Percentiles rank a stretch among this genome's conserved stretches.
Evolutionary conservation across 805 yeast species (phyloP).

Genomic region (Metschnikowia santaceciliae): DNA sequence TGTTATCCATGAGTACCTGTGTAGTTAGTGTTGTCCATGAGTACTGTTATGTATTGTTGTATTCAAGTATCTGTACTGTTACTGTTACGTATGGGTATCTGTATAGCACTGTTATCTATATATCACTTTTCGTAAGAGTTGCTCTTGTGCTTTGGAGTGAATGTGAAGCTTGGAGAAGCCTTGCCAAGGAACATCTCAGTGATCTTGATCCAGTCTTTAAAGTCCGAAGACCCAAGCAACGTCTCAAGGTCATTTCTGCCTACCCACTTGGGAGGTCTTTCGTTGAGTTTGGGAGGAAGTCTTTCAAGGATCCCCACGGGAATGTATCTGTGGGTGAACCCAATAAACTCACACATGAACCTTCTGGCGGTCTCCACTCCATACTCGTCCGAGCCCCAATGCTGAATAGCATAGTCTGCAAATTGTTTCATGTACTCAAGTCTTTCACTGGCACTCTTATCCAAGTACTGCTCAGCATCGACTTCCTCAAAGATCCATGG

Average conservation of each 20-base stretch:
- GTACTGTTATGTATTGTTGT: no score
- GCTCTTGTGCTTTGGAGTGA: constrained; percentile 93
- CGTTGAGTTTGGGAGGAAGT: constrained; percentile 83
- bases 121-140: constrained; percentile 49
- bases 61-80: no score
- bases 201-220: constrained; percentile 92
- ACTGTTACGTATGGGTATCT: no score
- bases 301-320: constrained; percentile 91
- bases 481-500: constrained; percentile 99
- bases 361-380: constrained; percentile 88
- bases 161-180: constrained; percentile 67
- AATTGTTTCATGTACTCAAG: constrained; percentile 67
- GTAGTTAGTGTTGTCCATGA: not conserved
- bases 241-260: constrained; percentile 95
- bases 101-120: no score
- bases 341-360: constrained; percentile 88
- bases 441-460: constrained; percentile 87
- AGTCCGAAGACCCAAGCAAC: constrained; percentile 76
- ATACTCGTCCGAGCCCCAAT: constrained; percentile 97
- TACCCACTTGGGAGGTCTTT: constrained; percentile 89
- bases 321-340: constrained; percentile 90
- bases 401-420: constrained; percentile 80
- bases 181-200: constrained; percentile 94
- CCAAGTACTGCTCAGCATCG: constrained; percentile 82
- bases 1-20: not conserved